phyloP scores from a whole-genome alignment of 352 stramenopile species.

The Phytophthora fragariaefolia region DNA sequence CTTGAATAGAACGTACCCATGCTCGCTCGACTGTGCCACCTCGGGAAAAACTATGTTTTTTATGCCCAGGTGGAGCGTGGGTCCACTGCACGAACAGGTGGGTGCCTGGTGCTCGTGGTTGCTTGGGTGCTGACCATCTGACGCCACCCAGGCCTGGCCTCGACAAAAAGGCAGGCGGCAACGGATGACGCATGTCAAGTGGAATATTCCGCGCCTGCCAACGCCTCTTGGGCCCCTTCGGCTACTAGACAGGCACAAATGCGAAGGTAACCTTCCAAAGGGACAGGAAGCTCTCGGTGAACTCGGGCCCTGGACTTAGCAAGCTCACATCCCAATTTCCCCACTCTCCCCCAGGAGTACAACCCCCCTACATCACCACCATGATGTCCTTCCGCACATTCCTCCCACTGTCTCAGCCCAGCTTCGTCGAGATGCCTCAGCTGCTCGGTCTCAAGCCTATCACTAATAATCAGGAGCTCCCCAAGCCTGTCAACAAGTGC shows the following conservation, averaged over 20 bases:
- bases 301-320: conserved; percentile 10
- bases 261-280: conserved; percentile 20
- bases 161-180: conserved; percentile 35
- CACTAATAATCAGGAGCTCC: conserved; percentile 1
- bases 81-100: conserved; percentile 2
- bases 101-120: conserved; percentile 17
- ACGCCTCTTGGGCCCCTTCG: conserved; percentile 33
- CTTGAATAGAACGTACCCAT: background rate
- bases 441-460: conserved; percentile 38
- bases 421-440: conserved; percentile 48
- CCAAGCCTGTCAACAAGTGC: conserved; percentile 52
- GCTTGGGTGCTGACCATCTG: conserved; percentile 37
- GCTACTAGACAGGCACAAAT: conserved; percentile 28
- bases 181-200: conserved; percentile 52
- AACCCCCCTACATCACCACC: conserved; percentile 30
- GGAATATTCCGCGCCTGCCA: conserved; percentile 40
- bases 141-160: conserved; percentile 35
- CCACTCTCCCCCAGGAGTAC: conserved; percentile 42
- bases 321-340: conserved; percentile 45
- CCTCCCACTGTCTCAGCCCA: conserved; percentile 43
- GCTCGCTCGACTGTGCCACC: background rate
- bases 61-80: background rate
- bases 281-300: conserved; percentile 43
- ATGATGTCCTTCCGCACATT: conserved; percentile 53
- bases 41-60: background rate